Base-by-base conservation (phyloP, 2,329 filamentous ascomycete species). In the Hymenoscyphus repandus region DNA sequence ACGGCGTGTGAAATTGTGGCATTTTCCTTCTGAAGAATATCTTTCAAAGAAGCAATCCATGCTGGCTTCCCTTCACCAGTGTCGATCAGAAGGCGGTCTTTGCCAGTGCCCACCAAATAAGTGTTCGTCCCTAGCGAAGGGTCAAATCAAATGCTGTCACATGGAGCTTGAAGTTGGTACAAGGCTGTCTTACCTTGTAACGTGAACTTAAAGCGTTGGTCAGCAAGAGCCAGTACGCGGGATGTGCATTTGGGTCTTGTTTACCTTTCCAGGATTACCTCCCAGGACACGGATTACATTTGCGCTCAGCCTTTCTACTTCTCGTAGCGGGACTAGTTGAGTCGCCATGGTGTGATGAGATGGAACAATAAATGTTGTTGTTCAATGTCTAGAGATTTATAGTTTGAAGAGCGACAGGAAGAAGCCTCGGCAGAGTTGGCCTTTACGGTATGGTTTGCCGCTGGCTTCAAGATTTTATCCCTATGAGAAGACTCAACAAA, bases 51-150 rank as follows among this genome's bases (percentile, higher is more conserved):
- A 0, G 75, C 68, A 38, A 82, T 75, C 92, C 92, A 99, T 32
- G 79, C 75, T 2, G 83, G 79, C 51, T 55, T 58, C 75, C 79
- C 93, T 68, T 96, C 86, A 44, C 88, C 93, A 0, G 91, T 96
- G 70, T 99, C 93, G 63, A 99, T 82, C 18, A 99, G 79, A 52
- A 97, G 76, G 9, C 93, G 83, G 6, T 72, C 70, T 5, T 73
- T 67, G 3, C 91, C 92, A 6, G 79, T 83, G 52, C 93, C 93
- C 52, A 99, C 65, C 15, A 99, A 78, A 68, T 99, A 99, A 32
- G 93, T 99, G 69, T 99, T 99, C 59, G 93, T 96, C 55, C 90
- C 85, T 69, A 86, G 80, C 10, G 86, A 71, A 4, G 80, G 78
- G 63, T 55, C 36, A 48, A 57, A 36, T 41, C 15, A 40, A n/a